Base-by-base conservation (phyloP, 2,329 filamentous ascomycete genomes). In the Fusarium equiseti region DNA sequence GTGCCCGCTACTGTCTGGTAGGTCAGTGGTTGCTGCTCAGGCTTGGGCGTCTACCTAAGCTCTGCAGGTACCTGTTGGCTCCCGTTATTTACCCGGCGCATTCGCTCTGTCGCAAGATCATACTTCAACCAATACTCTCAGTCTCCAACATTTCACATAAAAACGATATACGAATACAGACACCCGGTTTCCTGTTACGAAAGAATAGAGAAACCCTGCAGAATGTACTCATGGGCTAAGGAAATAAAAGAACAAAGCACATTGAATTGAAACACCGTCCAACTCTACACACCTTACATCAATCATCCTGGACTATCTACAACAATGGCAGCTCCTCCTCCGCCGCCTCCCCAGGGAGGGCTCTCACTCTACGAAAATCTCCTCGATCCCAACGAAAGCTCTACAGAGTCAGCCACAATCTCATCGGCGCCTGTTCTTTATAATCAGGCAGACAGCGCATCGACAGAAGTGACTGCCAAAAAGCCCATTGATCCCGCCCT, bases 351-450 rank as follows among this genome's bases (percentile, higher is more conserved):
- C 46, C 80, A 81, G 15, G 81, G 83, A 60, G 86, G 86, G 61
- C 84, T 94, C 72, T 95, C 93, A 20, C 88, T 97, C 8, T 97
- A 97, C 79, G 94, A 93, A 58, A 93, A 97, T 79, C 87, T 97
- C 45, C 88, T 96, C 69, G 91, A 93, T 74, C 84, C 88, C 22
- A 80, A 82, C 68, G 80, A 82, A 81, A 84, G 73, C 49, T 74
- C 80, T 68, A 79, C 82, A 62, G 72, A 82, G 38, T 75, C 85
- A 4, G 82, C 86, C n/a, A 92, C 91, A n/a, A 93, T 95, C 73
- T 93, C 92, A 18, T 89, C 91, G 74, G 91, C 89, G 3, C 92
- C 93, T 0, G 89, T 95, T 54, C 86, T 91, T 58, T 95, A 94
- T 81, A 89, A 89, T 68, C 81, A 90, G 74, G 79, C 82, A 63